Percentiles rank a stretch among this genome's conserved stretches.
Evolutionary conservation across 2,329 filamentous ascomycete species (phyloP).

Genomic region (Hypoxylon sp.): DNA sequence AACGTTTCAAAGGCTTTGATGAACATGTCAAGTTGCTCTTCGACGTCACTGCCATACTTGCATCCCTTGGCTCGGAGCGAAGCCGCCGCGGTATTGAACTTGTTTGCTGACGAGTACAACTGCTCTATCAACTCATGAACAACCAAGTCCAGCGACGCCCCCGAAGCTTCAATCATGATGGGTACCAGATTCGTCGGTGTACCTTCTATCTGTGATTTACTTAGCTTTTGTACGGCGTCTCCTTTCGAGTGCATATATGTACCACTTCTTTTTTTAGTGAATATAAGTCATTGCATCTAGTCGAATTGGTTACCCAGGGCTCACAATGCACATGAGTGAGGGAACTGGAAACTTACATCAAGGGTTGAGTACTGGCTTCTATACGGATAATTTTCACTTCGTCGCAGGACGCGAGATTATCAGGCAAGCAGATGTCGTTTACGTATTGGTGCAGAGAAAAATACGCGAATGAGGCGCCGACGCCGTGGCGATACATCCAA

Average conservation of each 20-base stretch:
- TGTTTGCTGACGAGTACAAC: slow-evolving; percentile 35
- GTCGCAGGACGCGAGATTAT: slow-evolving; percentile 33
- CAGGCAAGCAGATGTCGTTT: slow-evolving; percentile 30
- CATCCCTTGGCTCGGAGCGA: slow-evolving; percentile 30
- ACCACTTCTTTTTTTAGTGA: slow-evolving; percentile 41
- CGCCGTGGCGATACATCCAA: slow-evolving; percentile 40
- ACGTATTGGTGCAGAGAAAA: slow-evolving; percentile 38
- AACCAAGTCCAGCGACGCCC: slow-evolving; percentile 22
- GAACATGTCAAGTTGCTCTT: slow-evolving; percentile 25
- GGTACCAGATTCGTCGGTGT: slow-evolving; percentile 37
- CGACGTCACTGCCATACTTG: slow-evolving; percentile 10
- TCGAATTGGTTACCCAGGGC: neutral
- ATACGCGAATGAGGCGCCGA: slow-evolving; percentile 36
- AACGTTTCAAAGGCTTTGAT: slow-evolving; percentile 37
- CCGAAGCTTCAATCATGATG: slow-evolving; percentile 31
- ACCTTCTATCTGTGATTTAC: slow-evolving; percentile 24
- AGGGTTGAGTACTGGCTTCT: slow-evolving; percentile 36
- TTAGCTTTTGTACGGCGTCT: slow-evolving; percentile 5
- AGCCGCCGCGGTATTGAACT: slow-evolving; percentile 29
- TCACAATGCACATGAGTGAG: neutral
- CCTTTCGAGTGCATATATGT: neutral
- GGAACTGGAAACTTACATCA: slow-evolving; percentile 27
- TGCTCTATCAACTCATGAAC: slow-evolving; percentile 31
- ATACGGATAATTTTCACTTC: slow-evolving; percentile 35
- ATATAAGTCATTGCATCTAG: slow-evolving; percentile 38